phyloP scores from a whole-genome alignment of 2,329 filamentous ascomycete genomes.

The Penicillium vulpinum region DNA sequence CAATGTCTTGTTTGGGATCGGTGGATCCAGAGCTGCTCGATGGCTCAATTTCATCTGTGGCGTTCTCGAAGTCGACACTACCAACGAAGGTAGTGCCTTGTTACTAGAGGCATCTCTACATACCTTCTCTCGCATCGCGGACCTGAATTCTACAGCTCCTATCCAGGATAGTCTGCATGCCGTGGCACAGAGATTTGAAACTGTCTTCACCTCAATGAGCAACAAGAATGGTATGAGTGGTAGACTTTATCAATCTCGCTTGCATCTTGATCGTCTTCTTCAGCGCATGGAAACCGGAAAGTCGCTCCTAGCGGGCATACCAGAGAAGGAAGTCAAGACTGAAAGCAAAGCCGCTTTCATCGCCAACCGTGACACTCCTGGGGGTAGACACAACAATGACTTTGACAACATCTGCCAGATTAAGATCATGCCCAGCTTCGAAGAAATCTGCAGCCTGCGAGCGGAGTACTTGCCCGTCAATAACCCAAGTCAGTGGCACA shows the following conservation, averaged over 20 bases:
- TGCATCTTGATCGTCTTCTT: slow-evolving; percentile 19
- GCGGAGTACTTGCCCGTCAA: slow-evolving; percentile 37
- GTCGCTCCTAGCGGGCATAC: slow-evolving; percentile 2
- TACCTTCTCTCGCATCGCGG: slow-evolving; percentile 33
- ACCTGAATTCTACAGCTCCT: slow-evolving; percentile 42
- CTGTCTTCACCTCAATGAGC: slow-evolving; percentile 15
- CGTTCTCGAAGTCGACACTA: slow-evolving; percentile 15
- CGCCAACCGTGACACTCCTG: slow-evolving; percentile 19
- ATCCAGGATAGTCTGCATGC: slow-evolving; percentile 25
- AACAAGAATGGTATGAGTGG: slow-evolving; percentile 1
- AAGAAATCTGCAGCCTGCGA: slow-evolving; percentile 34
- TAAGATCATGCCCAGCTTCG: slow-evolving; percentile 37
- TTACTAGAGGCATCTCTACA: slow-evolving; percentile 25
- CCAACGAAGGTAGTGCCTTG: not conserved
- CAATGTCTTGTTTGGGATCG: slow-evolving; percentile 46
- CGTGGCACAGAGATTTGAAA: slow-evolving; percentile 18
- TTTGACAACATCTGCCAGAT: slow-evolving; percentile 34
- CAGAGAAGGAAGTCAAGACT: not conserved
- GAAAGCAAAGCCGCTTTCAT: slow-evolving; percentile 11
- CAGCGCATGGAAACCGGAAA: slow-evolving; percentile 26
- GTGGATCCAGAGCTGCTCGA: slow-evolving; percentile 37
- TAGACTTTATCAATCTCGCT: slow-evolving; percentile 14
- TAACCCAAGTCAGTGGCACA: slow-evolving; percentile 31
- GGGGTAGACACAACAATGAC: slow-evolving; percentile 42
- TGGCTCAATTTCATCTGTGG: slow-evolving; percentile 36